Percentiles rank a stretch among this genome's conserved stretches.
These are phyloP conservation scores for Hypoxylon sp. DNA, from an alignment of 2,329 filamentous ascomycete genomes.

Conservation along the genomic window DNA sequence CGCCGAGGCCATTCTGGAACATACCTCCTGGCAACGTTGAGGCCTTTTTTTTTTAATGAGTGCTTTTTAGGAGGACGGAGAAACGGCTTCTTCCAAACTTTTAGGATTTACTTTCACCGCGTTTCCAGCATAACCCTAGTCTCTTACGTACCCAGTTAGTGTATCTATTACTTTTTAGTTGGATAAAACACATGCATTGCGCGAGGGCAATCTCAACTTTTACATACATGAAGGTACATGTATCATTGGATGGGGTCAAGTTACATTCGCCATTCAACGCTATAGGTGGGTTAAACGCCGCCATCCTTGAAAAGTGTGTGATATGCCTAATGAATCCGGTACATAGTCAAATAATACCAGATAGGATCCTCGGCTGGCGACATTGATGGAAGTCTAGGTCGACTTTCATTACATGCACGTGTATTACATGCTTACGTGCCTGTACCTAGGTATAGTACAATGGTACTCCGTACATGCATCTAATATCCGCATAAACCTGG, in stretches of 20 bases:
- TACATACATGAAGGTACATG: background rate
- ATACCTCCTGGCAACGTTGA: conserved; percentile 16
- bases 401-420: background rate
- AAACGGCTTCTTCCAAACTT: conserved; percentile 16
- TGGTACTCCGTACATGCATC: background rate
- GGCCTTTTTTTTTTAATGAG: conserved; percentile 15
- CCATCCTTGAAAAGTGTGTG: conserved; percentile 18
- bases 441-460: background rate
- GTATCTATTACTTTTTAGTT: background rate
- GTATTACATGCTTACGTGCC: background rate
- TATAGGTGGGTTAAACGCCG: conserved; percentile 26
- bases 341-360: conserved; percentile 1
- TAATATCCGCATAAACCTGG: background rate
- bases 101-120: conserved; percentile 29
- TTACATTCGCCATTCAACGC: conserved; percentile 22
- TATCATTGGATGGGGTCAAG: conserved; percentile 25
- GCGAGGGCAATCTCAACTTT: background rate
- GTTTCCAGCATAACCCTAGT: conserved; percentile 22
- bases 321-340: conserved; percentile 23
- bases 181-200: background rate
- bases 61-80: conserved; percentile 18
- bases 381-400: too few relatives aligned
- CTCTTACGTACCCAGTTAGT: background rate
- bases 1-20: conserved; percentile 20
- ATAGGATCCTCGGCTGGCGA: too few relatives aligned